These are phyloP conservation scores for Cutaneotrichosporon sp. DNA, from an alignment of 1,284 basidiomycete species.

Conservation along the genomic window DNA sequence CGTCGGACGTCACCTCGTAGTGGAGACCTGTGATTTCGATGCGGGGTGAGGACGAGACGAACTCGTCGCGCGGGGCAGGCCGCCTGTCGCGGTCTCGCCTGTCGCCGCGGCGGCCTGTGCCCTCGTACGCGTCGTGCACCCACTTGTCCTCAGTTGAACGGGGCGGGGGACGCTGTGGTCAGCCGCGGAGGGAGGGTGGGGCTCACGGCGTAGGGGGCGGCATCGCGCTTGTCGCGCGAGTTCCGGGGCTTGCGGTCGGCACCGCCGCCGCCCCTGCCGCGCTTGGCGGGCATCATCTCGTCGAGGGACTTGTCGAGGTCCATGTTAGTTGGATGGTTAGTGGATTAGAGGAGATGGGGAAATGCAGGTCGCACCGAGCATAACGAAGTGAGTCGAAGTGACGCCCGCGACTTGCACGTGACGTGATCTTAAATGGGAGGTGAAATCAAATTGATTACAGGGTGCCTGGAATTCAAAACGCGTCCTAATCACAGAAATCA, in stretches of 20 bases:
- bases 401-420: too few relatives aligned
- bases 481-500: too few relatives aligned
- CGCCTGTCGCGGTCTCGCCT: conserved; percentile 11
- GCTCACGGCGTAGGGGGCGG: conserved; percentile 38
- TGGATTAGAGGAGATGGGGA: neutral
- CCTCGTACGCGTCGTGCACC: conserved; percentile 47
- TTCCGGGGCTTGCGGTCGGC: conserved; percentile 22
- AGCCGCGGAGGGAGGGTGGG: neutral
- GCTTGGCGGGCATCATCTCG: conserved; percentile 38
- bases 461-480: too few relatives aligned
- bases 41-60: conserved; percentile 55
- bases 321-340: conserved; percentile 25
- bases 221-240: conserved; percentile 19
- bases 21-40: conserved; percentile 84
- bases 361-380: too few relatives aligned
- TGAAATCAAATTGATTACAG: too few relatives aligned
- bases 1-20: conserved; percentile 84
- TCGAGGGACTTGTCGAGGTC: conserved; percentile 48
- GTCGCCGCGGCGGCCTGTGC: conserved; percentile 14
- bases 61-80: conserved; percentile 23
- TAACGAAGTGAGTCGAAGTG: too few relatives aligned
- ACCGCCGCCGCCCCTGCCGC: conserved; percentile 3
- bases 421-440: too few relatives aligned
- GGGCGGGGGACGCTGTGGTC: conserved; percentile 42
- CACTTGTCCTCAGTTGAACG: conserved; percentile 45